Evolutionary conservation across 2,329 filamentous ascomycete genomes (phyloP), one percentile per base, ranked within the genome.

Genomic region (Cladosporium sp.): DNA sequence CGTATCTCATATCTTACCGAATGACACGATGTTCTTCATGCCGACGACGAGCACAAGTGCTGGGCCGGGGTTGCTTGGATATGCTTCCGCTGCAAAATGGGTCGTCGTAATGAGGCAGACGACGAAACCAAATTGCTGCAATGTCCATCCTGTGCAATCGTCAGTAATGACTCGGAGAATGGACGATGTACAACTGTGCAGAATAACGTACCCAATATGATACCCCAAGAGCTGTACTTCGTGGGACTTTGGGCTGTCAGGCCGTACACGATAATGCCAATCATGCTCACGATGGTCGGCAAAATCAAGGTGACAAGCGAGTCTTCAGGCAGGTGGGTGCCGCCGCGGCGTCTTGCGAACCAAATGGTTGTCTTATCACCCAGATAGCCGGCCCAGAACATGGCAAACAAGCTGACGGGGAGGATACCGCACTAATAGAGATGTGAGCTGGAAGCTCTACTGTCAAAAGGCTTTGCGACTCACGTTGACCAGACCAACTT

Each of bases 301-400:
- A 71, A 52, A 1, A 73, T 66, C 5, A 75, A 64, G 3, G 69
- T 65, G 9, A 74, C 59, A 1, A 76, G 65, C 2, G 69, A 67
- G 55, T 75, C 69, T 57, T 76, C 73, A 0, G 74, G 74, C 1
- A 64, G 60, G 51, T 74, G 71, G 2, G 73, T 60, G 17, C 74
- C 74, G 3, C 61, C 63, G 7, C 66, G 64, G 2, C 73, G 66
- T 36, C 69, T 71, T 5, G 72, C 73, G 57, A 74, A 55, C 55
- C 55, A 67, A 6, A 69, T 47, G 45, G 64, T 67, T 47, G 67
- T 60, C 43, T 67, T 67, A 43, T 69, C 66, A 11, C 63, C 66
- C 17, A 64, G 36, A 22, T 30, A 67, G 17, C 67, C 67, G 14
- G 67, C 64, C 51, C 62, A 68, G 45, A 68, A 60, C 64, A 68